Conservation (phyloP, 176 grass and related monocot species). For the Avena sativa region DNA sequence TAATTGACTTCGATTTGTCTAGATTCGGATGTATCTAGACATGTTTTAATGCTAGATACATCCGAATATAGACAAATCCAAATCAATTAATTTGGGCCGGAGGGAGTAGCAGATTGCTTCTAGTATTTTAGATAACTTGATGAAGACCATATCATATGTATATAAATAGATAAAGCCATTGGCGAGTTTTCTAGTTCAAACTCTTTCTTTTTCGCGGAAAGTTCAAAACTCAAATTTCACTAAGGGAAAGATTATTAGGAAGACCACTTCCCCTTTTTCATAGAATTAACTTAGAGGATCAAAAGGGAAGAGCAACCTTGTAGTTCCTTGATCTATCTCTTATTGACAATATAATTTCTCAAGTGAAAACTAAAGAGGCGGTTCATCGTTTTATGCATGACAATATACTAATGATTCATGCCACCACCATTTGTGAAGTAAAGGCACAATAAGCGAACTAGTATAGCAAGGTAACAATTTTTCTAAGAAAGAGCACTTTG, state of each 20-base stretch:
- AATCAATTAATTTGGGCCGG: no score
- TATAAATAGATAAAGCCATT: neutral
- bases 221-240: no score
- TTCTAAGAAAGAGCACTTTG: neutral
- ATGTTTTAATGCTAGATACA: no score
- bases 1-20: no score
- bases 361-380: neutral
- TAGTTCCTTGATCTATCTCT: neutral
- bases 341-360: neutral
- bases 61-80: no score
- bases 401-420: neutral
- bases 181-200: no score
- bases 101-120: neutral
- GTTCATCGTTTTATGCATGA: neutral
- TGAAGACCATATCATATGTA: neutral
- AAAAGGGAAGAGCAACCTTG: no score
- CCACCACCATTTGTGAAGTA: neutral
- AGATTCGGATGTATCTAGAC: no score
- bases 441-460: neutral
- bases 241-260: no score
- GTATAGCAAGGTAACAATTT: neutral
- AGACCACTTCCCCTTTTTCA: no score
- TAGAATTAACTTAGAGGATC: no score
- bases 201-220: no score
- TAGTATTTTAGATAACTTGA: neutral